Evolutionary conservation across 495 filamentous ascomycete species (phyloP).

Genomic region (Pyrenopolyporus hunteri): DNA sequence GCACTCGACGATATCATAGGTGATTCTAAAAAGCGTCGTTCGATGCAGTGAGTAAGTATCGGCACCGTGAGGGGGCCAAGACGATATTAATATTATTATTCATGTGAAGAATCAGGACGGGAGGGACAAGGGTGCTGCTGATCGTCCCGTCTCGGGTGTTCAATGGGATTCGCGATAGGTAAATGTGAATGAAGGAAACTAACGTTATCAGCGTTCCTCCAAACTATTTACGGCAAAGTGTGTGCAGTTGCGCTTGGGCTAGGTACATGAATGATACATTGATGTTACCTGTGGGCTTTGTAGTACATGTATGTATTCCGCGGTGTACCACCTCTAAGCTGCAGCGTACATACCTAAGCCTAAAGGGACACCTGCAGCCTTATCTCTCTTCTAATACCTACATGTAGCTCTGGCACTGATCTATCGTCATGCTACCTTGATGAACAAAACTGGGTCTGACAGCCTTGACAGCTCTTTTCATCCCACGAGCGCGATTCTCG

Average conservation of each 20-base stretch:
- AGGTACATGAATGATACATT: neutral
- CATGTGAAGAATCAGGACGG: constrained; percentile 9
- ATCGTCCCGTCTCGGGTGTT: constrained; percentile 10
- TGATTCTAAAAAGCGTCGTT: too few relatives aligned
- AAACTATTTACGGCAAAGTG: too few relatives aligned
- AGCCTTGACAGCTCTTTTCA: constrained; percentile 28
- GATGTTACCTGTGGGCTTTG: too few relatives aligned
- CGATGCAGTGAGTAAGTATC: too few relatives aligned
- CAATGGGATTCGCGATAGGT: constrained; percentile 8
- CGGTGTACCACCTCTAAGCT: too few relatives aligned
- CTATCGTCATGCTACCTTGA: neutral
- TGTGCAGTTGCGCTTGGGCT: too few relatives aligned
- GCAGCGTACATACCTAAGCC: neutral
- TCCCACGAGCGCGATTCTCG: constrained; percentile 8
- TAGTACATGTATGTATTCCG: too few relatives aligned
- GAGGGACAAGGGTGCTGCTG: neutral
- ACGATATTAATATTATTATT: too few relatives aligned
- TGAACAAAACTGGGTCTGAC: constrained; percentile 21
- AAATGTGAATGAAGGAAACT: neutral
- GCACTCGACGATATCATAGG: too few relatives aligned
- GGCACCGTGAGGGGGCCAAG: neutral
- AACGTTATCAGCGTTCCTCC: constrained; percentile 12
- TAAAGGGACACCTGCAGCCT: constrained; percentile 19
- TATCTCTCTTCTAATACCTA: constrained; percentile 19
- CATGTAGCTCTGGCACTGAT: neutral